Evolutionary conservation across 2,329 filamentous ascomycete genomes (phyloP).

Genomic region (Diplodia corticola): DNA sequence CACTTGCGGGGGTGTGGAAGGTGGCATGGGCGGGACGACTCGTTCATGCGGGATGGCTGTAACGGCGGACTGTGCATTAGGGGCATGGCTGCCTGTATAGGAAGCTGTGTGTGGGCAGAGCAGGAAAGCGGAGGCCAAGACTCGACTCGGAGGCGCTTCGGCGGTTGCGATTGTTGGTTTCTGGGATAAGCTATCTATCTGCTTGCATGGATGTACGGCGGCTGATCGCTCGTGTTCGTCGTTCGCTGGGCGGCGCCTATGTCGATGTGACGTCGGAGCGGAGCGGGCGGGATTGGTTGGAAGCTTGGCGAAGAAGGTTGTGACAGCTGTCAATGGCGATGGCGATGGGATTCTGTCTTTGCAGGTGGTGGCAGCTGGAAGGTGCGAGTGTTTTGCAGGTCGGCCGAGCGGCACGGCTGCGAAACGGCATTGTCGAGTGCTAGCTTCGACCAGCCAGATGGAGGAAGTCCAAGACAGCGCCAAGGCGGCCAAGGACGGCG

Average conservation of each 20-base stretch:
- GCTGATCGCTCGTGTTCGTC: background rate
- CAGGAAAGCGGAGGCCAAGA: background rate
- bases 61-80: background rate
- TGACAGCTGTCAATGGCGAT: background rate
- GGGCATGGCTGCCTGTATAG: background rate
- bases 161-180: background rate
- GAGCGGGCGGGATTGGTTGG: background rate
- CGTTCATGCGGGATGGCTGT: background rate
- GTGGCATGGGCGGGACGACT: background rate
- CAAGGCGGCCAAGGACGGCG: constrained; percentile 5
- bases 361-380: background rate
- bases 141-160: background rate
- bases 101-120: background rate
- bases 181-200: constrained; percentile 14
- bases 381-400: background rate
- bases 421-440: background rate
- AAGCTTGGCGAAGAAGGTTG: background rate
- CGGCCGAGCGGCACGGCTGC: background rate
- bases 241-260: background rate
- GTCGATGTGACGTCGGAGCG: background rate
- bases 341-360: background rate
- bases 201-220: background rate
- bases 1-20: background rate
- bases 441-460: constrained; percentile 6
- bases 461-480: constrained; percentile 15